Evolutionary conservation across 73 alveolate genomes (phyloP).

Genomic region (Paramecium primaurelia): DNA sequence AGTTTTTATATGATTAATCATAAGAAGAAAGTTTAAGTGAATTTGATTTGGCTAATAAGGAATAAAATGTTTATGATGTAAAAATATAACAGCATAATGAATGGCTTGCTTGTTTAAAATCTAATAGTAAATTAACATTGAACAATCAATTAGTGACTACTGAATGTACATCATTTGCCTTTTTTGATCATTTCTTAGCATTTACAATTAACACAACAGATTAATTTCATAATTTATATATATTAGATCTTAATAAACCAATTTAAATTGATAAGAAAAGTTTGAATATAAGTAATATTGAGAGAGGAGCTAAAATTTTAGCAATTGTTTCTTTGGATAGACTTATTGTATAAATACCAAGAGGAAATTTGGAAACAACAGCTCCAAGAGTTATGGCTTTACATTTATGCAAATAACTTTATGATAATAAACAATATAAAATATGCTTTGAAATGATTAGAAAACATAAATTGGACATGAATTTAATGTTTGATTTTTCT

Average conservation of each 20-base stretch:
- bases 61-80: constrained; percentile 21
- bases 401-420: constrained; percentile 77
- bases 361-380: constrained; percentile 97
- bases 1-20: not conserved
- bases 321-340: constrained; percentile 72
- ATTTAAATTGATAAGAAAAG: constrained; percentile 71
- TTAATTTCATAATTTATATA: constrained; percentile 80
- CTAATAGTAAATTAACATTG: constrained; percentile 73
- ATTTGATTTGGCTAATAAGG: not conserved
- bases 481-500: constrained; percentile 90
- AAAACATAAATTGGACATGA: constrained; percentile 91
- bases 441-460: constrained; percentile 83
- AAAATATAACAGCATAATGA: not conserved
- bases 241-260: constrained; percentile 75
- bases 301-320: constrained; percentile 90
- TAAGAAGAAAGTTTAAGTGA: not conserved
- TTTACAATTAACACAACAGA: constrained; percentile 83
- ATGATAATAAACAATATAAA: constrained; percentile 77
- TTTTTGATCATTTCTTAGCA: constrained; percentile 78
- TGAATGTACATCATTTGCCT: constrained; percentile 84
- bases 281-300: constrained; percentile 89
- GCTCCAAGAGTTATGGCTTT: constrained; percentile 85
- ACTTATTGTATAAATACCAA: constrained; percentile 84
- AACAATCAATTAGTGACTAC: constrained; percentile 77
- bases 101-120: not conserved